phyloP scores from a whole-genome alignment of 1,139 yeast species.

The Debaryomyces sp. region DNA sequence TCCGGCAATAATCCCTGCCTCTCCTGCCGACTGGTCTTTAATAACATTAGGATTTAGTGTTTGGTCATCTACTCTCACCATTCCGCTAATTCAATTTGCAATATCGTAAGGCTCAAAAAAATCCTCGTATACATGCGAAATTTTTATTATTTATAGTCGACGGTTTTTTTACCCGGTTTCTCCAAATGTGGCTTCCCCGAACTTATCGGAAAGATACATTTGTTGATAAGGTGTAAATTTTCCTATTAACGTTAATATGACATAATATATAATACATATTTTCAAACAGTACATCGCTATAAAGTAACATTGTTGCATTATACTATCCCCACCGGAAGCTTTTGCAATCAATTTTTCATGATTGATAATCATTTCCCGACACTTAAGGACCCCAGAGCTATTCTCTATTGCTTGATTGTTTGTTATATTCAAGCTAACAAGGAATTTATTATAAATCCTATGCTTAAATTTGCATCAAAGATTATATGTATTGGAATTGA shows the following conservation, averaged over 20 bases:
- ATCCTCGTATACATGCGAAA: neutral
- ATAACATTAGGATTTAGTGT: conserved; percentile 30
- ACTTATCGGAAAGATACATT: neutral
- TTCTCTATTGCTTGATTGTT: neutral
- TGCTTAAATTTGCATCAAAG: no score
- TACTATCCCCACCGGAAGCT: neutral
- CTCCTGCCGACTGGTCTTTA: conserved; percentile 42
- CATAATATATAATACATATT: neutral
- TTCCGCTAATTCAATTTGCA: neutral
- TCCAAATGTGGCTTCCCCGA: neutral
- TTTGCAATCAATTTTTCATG: neutral
- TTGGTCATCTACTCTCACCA: neutral
- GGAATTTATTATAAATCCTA: no score
- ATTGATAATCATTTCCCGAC: neutral
- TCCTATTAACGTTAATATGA: neutral
- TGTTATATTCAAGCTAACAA: no score
- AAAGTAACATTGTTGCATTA: neutral
- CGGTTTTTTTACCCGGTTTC: neutral
- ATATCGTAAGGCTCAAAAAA: neutral
- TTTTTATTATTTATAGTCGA: neutral
- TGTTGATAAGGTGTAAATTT: neutral
- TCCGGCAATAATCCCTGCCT: conserved; percentile 51
- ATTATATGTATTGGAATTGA: no score
- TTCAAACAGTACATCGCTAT: neutral
- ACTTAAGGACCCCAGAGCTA: neutral